Conservation (phyloP, 768 basidiomycete genomes). For the Sporobolomyces pararoseus region DNA sequence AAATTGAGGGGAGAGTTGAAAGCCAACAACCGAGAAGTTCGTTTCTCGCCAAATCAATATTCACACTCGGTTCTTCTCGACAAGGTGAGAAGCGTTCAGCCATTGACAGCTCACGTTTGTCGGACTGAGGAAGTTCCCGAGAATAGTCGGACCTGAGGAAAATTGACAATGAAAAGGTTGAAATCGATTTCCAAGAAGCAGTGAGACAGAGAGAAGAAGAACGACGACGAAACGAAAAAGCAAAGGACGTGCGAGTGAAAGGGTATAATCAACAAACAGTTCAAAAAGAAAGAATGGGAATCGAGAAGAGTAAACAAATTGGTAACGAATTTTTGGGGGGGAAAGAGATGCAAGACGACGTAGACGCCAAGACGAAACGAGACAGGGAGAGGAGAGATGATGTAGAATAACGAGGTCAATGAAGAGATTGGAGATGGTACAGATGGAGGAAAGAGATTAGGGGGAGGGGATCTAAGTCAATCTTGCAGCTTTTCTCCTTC, state of each 20-base stretch:
- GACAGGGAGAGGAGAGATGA: neutral
- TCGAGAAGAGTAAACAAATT: neutral
- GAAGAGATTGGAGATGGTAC: neutral
- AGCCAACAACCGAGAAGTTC: too few relatives aligned
- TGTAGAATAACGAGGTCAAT: neutral
- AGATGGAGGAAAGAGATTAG: neutral
- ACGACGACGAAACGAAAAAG: neutral
- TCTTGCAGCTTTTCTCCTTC: conserved; percentile 23
- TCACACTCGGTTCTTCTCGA: too few relatives aligned
- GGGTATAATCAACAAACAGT: neutral
- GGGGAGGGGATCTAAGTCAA: neutral
- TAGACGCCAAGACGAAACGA: neutral
- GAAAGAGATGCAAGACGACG: neutral
- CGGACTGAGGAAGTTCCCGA: too few relatives aligned
- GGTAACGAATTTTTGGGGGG: neutral
- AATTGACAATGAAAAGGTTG: too few relatives aligned
- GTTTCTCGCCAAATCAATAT: too few relatives aligned
- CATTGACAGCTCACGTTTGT: too few relatives aligned
- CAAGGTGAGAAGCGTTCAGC: too few relatives aligned
- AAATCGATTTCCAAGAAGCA: too few relatives aligned
- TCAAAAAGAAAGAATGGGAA: neutral
- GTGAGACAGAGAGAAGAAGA: too few relatives aligned
- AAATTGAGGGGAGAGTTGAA: too few relatives aligned
- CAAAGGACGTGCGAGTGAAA: neutral
- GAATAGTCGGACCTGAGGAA: too few relatives aligned